Percentiles rank a stretch among this genome's conserved stretches.
These are phyloP conservation scores for Penicillium egyptiacum DNA, from an alignment of 495 filamentous ascomycete species.

Conservation along the genomic window DNA sequence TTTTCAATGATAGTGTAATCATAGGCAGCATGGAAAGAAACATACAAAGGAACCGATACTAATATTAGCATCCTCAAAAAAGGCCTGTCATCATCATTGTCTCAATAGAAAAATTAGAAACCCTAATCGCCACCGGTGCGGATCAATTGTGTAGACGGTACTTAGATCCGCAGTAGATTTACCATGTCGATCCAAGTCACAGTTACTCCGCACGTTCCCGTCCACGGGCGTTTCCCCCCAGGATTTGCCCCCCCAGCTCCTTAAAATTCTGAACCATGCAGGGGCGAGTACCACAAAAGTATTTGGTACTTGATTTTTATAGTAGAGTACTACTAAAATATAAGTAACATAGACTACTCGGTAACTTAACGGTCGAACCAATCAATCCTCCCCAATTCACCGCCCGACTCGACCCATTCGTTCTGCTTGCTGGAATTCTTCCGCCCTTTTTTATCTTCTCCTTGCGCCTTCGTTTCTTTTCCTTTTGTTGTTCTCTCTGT, in stretches of 20 bases:
- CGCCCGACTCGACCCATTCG: slow-evolving; percentile 29
- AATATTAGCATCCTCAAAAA: neutral
- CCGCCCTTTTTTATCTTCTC: slow-evolving; percentile 26
- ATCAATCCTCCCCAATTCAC: slow-evolving; percentile 27
- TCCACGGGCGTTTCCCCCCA: slow-evolving; percentile 13
- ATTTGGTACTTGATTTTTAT: neutral
- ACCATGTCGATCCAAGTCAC: slow-evolving; percentile 12
- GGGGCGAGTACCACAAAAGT: slow-evolving; percentile 1
- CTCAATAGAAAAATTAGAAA: neutral
- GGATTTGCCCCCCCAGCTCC: slow-evolving; percentile 23
- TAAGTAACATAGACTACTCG: neutral
- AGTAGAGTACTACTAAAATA: neutral
- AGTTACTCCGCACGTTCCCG: slow-evolving; percentile 23
- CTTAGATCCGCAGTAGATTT: slow-evolving; percentile 5
- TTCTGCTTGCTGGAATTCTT: slow-evolving; percentile 23
- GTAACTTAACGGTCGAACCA: slow-evolving; percentile 9
- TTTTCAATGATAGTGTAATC: neutral
- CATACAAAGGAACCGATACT: neutral
- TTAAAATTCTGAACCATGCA: slow-evolving; percentile 18
- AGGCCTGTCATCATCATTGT: neutral
- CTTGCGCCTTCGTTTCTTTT: slow-evolving; percentile 24
- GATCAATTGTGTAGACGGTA: slow-evolving; percentile 20
- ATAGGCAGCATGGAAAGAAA: neutral
- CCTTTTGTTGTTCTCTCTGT: slow-evolving; percentile 13
- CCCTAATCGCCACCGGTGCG: slow-evolving; percentile 20